Evolutionary conservation across 768 basidiomycete species (phyloP), one percentile per base, ranked within the genome.

Genomic region (Scleroderma bovista): DNA sequence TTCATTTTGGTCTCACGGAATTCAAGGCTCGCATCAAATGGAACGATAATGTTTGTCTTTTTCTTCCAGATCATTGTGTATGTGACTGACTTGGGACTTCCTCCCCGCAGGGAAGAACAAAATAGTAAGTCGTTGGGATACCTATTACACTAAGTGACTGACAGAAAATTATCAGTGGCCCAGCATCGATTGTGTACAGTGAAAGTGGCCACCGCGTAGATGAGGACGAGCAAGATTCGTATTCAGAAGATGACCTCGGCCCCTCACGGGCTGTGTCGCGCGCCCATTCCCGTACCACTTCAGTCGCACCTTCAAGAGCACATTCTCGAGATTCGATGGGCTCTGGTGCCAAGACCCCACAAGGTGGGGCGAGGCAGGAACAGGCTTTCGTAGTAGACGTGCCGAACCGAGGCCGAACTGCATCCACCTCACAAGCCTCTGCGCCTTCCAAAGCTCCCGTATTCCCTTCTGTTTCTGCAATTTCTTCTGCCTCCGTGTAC

Each of bases 11-110:
- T 29, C 60, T 89, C 53, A 90, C 87, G 1, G 87, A 90, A 64
- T 90, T 90, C 70, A 84, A 73, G 62, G 86, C 87, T 7, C 76
- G 86, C 49, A 88, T 89, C 46, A 89, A 88, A 64, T 89, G 86
- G 87, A 75, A 81, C 44, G 86, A 89, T 59, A 81, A 86, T 59
- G 86, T 87, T 60, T 50, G 86, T 74, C 26, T 51, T 51, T 47
- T 12, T 31, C 19, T 13, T 33, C 37, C 38, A 40, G 31, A 24
- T 4, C 33, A 29, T 42, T n/a, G 37, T 47, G 48, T 43, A 24
- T 44, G 41, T 17, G 34, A 43, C 44, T 34, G 26, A 50, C 42
- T 3, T 51, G 17, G 41, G 53, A 48, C 42, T 39, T 17, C 33
- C 9, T 3, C 33, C 22, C 11, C 33, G 19, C 57, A 87, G 85